A percentile compares a stretch with the other conserved stretches of the same genome.
Conservation (phyloP, 1,139 yeast species). For the Meyerozyma sp. region DNA sequence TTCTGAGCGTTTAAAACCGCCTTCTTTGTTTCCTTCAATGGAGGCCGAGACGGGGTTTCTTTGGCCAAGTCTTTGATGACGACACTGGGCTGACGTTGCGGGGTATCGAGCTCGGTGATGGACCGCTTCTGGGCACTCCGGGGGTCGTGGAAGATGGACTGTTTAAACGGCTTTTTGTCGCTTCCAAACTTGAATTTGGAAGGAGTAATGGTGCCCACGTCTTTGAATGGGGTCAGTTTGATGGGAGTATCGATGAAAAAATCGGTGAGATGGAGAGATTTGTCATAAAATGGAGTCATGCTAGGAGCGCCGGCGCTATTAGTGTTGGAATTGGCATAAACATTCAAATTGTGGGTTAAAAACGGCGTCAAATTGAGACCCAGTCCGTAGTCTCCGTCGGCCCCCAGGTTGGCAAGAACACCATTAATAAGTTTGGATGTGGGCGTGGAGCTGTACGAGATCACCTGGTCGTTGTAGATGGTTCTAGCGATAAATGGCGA, state of each 20-base stretch:
- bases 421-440: constrained; percentile 21
- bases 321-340: constrained; percentile 1
- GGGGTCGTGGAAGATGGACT: constrained; percentile 17
- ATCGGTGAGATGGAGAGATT: constrained; percentile 37
- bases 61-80: not conserved
- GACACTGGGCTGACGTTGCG: constrained; percentile 34
- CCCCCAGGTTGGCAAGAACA: constrained; percentile 9
- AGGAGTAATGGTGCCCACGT: constrained; percentile 40
- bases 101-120: constrained; percentile 36
- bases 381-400: constrained; percentile 28
- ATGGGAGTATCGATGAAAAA: constrained; percentile 45
- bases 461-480: constrained; percentile 29
- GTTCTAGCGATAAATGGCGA: constrained; percentile 41
- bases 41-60: constrained; percentile 4
- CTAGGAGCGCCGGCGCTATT: constrained; percentile 8
- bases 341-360: constrained; percentile 33
- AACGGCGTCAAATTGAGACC: constrained; percentile 44
- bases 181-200: constrained; percentile 31
- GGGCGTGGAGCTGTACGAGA: constrained; percentile 36
- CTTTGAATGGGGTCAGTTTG: constrained; percentile 26
- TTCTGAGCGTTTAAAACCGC: constrained; percentile 1
- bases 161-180: constrained; percentile 14
- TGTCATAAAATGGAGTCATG: constrained; percentile 43
- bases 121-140: constrained; percentile 29
- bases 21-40: constrained; percentile 5